Conservation (phyloP, 2,329 filamentous ascomycete genomes). For the Aureobasidium pullulans region DNA sequence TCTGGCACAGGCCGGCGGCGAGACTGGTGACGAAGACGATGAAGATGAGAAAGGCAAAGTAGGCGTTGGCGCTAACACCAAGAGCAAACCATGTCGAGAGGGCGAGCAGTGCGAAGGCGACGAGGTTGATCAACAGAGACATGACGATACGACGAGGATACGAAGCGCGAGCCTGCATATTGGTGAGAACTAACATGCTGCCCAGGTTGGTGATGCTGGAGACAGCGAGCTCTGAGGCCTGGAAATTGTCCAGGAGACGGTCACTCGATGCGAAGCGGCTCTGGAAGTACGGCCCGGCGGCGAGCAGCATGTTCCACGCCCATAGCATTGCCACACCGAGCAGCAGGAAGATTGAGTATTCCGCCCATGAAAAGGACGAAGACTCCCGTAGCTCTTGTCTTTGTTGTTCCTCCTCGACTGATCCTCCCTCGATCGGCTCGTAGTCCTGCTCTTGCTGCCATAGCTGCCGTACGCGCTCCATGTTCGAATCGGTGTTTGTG, state of each 20-base stretch:
- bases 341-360: conserved; percentile 78
- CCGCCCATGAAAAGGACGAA: conserved; percentile 65
- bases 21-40: conserved; percentile 75
- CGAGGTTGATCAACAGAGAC: conserved; percentile 69
- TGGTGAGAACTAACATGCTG: conserved; percentile 68
- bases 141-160: conserved; percentile 81
- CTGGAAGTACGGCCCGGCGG: conserved; percentile 88
- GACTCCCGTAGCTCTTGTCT: conserved; percentile 1
- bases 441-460: conserved; percentile 27
- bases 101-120: conserved; percentile 69
- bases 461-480: conserved; percentile 22
- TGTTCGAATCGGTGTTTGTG: conserved; percentile 7
- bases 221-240: conserved; percentile 79
- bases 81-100: conserved; percentile 68
- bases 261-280: conserved; percentile 64
- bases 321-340: conserved; percentile 92
- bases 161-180: conserved; percentile 72
- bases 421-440: conserved; percentile 22
- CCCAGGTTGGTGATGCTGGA: conserved; percentile 76
- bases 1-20: conserved; percentile 81
- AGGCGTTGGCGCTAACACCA: conserved; percentile 53
- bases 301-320: conserved; percentile 99
- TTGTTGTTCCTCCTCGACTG: conserved; percentile 17
- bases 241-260: conserved; percentile 74
- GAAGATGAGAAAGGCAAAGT: conserved; percentile 73